Evolutionary conservation across 1,284 basidiomycete species (phyloP), one percentile per base, ranked within the genome.

Genomic region (Sporisorium exsertum): DNA sequence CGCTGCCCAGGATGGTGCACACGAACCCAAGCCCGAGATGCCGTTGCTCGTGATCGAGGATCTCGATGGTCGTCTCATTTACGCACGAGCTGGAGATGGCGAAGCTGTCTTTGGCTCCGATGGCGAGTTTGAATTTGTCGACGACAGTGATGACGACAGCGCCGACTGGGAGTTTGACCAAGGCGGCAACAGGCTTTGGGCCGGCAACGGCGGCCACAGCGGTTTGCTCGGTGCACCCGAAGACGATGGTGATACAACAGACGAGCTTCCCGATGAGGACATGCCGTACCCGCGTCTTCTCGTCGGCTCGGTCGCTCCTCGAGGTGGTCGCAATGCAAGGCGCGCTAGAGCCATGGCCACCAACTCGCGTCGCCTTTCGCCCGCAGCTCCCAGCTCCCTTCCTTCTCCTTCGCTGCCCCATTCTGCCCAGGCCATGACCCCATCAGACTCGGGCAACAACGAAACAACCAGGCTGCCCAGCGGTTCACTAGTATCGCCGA

Each of bases 21-120:
- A 60, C 2, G 56, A 61, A 15, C 56, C 64, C 40, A 68, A 59
- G 49, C 76, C 69, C 29, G 82, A 82, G 32, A 77, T 85, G 52
- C 83, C 83, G 1, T 60, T 85, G 33, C 75, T 85, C 20, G 82
- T 85, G 45, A 84, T 85, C 54, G 84, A 85, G 53, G 84, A 85
- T 45, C 78, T 84, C 22, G 84, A 85, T 57, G 84, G 84, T 6
- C 78, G 84, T 10, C 77, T 85, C 35, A 84, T 85, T 54, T 84
- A 84, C 43, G 84, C 84, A 5, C 72, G 84, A 29, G 84, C 84
- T 12, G 81, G 82, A 22, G 83, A 84, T 35, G 84, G 84, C 15
- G 84, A 85, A 67, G 84, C 84, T 6, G 84, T 85, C 13, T 85
- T 85, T 51, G 84, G 84, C 45, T 85, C 84, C 2, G 84, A 85